phyloP scores from a whole-genome alignment of 1,284 basidiomycete genomes.

The Sporisorium reilianum region DNA sequence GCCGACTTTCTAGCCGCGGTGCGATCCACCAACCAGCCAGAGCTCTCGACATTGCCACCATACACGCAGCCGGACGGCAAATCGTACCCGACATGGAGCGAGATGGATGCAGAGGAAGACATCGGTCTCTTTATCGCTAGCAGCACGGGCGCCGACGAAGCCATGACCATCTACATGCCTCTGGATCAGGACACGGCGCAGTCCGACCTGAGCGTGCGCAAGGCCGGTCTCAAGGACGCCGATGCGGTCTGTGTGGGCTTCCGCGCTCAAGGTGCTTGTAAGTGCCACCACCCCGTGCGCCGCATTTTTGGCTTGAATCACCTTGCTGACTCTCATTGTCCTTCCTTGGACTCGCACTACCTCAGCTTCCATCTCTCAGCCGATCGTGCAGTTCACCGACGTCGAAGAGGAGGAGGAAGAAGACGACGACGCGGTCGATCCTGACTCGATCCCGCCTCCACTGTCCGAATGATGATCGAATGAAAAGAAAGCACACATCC shows the following conservation, averaged over 20 bases:
- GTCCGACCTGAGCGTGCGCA: constrained; percentile 30
- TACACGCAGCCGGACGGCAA: constrained; percentile 37
- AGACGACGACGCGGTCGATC: constrained; percentile 34
- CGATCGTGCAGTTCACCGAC: constrained; percentile 39
- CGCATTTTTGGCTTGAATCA: not conserved
- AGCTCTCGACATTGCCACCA: constrained; percentile 21
- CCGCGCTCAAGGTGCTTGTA: constrained; percentile 37
- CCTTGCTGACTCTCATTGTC: not conserved
- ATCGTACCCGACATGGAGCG: constrained; percentile 28
- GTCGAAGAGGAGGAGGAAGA: constrained; percentile 44
- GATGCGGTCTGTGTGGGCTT: constrained; percentile 46
- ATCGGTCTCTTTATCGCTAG: constrained; percentile 45
- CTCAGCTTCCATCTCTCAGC: constrained; percentile 46
- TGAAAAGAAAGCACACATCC: too few species aligned
- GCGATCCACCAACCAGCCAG: constrained; percentile 31
- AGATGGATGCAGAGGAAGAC: constrained; percentile 31
- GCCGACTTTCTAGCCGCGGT: constrained; percentile 31
- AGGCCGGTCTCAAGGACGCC: constrained; percentile 47
- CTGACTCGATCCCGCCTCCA: constrained; percentile 35
- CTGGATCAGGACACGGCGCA: constrained; percentile 29
- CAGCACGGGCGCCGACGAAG: constrained; percentile 26
- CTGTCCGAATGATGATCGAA: constrained; percentile 18
- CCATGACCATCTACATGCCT: constrained; percentile 46
- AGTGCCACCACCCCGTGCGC: not conserved
- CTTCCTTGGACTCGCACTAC: not conserved